Evolutionary conservation across 345 rosid species (phyloP), one percentile per base, ranked within the genome.

Genomic region (Citrus hindsii): DNA sequence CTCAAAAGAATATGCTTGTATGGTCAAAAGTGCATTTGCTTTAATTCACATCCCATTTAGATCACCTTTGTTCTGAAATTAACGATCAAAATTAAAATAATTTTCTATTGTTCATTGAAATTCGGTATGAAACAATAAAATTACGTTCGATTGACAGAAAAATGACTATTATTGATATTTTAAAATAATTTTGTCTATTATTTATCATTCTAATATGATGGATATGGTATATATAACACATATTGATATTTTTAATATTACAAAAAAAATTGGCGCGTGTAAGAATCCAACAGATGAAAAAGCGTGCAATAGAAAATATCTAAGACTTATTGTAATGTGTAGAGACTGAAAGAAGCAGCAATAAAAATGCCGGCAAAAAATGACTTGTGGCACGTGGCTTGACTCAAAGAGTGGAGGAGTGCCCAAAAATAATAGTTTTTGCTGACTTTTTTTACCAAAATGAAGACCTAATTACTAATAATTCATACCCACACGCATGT

Each of bases 401-500:
- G 19, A 4, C 68, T 64, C 1, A 67, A 46, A 67, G 3, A 19
- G 13, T 13, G 8, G 7, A 69, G 7, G 13, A 69, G 25, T 37
- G 24, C 46, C 9, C 33, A 14, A 4, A 24, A 24, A 22, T 2
- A 8, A 51, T 67, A 38, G 10, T 6, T 38, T 25, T 65, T 24
- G 75, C 25, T 55, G 75, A 75, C 79, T 25, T 48, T 9, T 30
- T 48, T 9, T 48, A 42, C 8, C 55, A 18, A 59, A 53, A 53
- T 18, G 22, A 53, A 0, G n/a, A 24, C 69, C 64, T 30, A 62
- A 25, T 30, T 5, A 32, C 33, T 14, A 25, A 55, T 38, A 18
- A 2, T 53, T 4, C 65, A 32, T 1, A 9, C 67, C 67, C 37
- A 70, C 65, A 76, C 77, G 75, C 76, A 70, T 37, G 80, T 60